Evolutionary conservation across 192 early-diverging fungal genomes (phyloP), one percentile per base, ranked within the genome.

Genomic region (Phycomyces blakesleeanus): DNA sequence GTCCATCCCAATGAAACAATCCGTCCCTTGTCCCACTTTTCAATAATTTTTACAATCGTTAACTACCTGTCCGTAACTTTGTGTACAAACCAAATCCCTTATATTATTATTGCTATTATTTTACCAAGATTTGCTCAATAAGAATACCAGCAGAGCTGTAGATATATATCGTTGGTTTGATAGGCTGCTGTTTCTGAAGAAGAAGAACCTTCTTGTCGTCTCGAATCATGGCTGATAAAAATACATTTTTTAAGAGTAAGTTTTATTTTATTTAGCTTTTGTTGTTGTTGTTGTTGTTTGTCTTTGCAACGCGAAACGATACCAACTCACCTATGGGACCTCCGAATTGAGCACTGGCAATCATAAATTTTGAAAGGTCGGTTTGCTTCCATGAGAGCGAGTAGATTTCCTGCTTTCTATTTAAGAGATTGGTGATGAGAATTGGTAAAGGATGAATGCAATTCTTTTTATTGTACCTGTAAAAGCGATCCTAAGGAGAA

Each of bases 1-100:
- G 90, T 93, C 98, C 98, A 99, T 61, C 89, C 89, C 80, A 99
- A 87, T 1, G 80, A 84, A n/a, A 98, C 85, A 59, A 99, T 90
- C 7, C 83, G 84, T 55, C 89, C 88, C 63, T 89, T 92, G 55
- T 94, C 94, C 87, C 93, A 96, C 86, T 91, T 55, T 22, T 21
- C 18, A 41, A 42, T 27, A n/a, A n/a, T n/a, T n/a, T n/a, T 55
- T 14, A 56, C 16, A 54, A 54, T 12, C 41, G 18, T 44, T 25
- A 21, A 63, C 27, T 18, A 0, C 41, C 2, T 55, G 3, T 27
- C 27, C 9, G 21, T 25, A 27, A 52, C 15, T 20, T 26, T 62
- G 20, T 72, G 60, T 42, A 21, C 40, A 21, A 52, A 16, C 16
- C 11, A 15, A n/a, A 20, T n/a, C n/a, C n/a, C n/a, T n/a, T n/a